Percentiles rank a stretch among this genome's conserved stretches.
These are phyloP conservation scores for Passiflora organensis DNA, from an alignment of 345 rosid species.

Conservation along the genomic window DNA sequence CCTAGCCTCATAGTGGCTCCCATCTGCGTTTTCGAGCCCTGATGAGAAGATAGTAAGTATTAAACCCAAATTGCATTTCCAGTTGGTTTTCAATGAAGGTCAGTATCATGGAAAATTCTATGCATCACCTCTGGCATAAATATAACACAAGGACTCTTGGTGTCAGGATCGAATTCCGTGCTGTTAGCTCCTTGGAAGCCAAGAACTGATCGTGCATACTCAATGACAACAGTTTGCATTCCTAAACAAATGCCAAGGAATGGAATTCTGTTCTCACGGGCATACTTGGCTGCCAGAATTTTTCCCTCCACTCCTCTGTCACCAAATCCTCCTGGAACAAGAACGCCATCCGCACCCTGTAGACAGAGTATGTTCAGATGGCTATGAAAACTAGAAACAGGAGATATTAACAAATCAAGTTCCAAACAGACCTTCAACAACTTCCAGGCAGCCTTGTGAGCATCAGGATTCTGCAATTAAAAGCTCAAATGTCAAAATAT, in stretches of 20 bases:
- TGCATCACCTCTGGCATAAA: conserved; percentile 87
- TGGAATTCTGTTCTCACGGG: conserved; percentile 83
- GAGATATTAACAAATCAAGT: not conserved
- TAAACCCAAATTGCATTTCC: not conserved
- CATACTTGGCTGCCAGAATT: conserved; percentile 90
- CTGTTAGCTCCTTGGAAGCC: conserved; percentile 81
- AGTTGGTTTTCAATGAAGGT: not conserved
- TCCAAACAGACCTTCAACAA: conserved; percentile 53
- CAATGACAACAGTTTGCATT: conserved; percentile 96
- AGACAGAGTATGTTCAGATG: conserved; percentile 10
- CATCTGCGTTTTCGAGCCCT: conserved; percentile 98
- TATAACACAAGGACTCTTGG: conserved; percentile 72
- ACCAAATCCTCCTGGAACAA: conserved; percentile 99
- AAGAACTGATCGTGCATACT: conserved; percentile 81
- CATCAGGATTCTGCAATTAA: conserved; percentile 69
- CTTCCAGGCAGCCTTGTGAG: conserved; percentile 82
- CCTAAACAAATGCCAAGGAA: conserved; percentile 97
- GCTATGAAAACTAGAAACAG: conserved; percentile 1
- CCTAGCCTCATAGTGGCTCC: conserved; percentile 99
- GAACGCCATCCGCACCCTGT: conserved; percentile 82
- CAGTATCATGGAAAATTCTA: not conserved
- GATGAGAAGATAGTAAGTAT: conserved; percentile 8
- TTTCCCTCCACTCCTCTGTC: conserved; percentile 95
- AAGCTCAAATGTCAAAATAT: not conserved
- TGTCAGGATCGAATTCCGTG: conserved; percentile 71